A percentile compares a stretch with the other conserved stretches of the same genome.
Evolutionary conservation across 2,329 filamentous ascomycete species (phyloP).

Genomic region (Dryadomyces sulphureus): DNA sequence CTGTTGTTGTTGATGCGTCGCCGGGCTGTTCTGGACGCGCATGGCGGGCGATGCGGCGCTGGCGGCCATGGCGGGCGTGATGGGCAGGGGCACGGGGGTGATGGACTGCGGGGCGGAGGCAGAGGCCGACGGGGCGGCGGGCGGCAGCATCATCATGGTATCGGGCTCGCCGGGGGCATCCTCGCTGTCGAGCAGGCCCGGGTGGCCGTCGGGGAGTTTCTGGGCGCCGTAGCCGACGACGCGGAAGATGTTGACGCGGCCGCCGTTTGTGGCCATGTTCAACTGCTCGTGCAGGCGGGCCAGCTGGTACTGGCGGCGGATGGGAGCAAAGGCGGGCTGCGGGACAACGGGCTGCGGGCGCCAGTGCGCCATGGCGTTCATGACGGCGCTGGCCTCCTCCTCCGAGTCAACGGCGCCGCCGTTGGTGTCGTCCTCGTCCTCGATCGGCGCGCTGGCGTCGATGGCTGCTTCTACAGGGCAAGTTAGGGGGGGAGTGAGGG

Average conservation of each 20-base stretch:
- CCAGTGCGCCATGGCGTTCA: conserved; percentile 63
- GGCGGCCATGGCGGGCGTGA: background rate
- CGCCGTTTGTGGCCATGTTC: conserved; percentile 50
- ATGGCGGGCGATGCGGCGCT: background rate
- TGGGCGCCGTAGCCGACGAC: conserved; percentile 42
- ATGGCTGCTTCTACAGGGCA: conserved; percentile 63
- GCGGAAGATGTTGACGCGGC: conserved; percentile 49
- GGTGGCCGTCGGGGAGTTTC: conserved; percentile 34
- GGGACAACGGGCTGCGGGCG: conserved; percentile 65
- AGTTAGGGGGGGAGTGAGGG: conserved; percentile 2
- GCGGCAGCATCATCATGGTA: conserved; percentile 16
- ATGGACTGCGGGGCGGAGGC: background rate
- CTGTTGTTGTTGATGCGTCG: background rate
- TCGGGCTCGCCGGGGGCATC: conserved; percentile 47
- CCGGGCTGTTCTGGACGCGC: background rate
- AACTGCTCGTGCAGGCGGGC: conserved; percentile 50
- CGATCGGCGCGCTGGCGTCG: conserved; percentile 80
- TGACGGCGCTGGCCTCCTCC: conserved; percentile 81
- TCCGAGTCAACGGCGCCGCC: conserved; percentile 80
- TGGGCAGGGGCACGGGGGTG: conserved; percentile 4
- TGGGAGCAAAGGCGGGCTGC: conserved; percentile 45
- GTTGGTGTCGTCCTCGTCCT: conserved; percentile 71
- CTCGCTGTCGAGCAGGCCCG: conserved; percentile 30
- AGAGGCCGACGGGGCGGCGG: background rate
- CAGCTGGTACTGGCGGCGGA: conserved; percentile 48